Base-by-base conservation (phyloP, 495 filamentous ascomycete species). In the Aspergillus sclerotiicarbonarius region DNA sequence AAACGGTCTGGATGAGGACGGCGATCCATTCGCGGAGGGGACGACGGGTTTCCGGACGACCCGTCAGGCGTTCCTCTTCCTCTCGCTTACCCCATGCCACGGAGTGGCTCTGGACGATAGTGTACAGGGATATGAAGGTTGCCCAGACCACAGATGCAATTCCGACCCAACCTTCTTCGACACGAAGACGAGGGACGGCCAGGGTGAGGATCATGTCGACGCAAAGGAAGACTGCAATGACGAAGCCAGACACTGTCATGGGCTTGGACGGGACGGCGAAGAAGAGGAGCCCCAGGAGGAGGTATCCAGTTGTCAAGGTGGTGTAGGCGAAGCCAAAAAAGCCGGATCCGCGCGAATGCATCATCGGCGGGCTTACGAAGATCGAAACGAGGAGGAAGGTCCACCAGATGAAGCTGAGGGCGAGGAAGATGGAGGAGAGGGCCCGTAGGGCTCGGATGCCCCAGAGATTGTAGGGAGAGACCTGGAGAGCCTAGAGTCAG, bases 391-490 rank as follows among this genome's bases (percentile, higher is more conserved):
- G 77, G 13, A 96, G 78, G 53, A 97, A 73, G 8, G 88, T 80
- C 93, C 94, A 97, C 92, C 94, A 98, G 41, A 91, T 63, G 62
- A 96, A 90, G 66, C 82, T 88, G 63, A 96, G 69, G 56, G 76
- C 73, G 30, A 91, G 77, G 64, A 96, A 88, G 51, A 89, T 53
- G 56, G 93, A 80, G 4, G 89, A 90, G 39, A 91, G 64, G 67
- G 82, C 87, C 61, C 91, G 84, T 13, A 93, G 73, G 32, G 88
- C 79, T 30, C 94, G 86, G 37, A 98, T 88, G 59, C 84, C 88
- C 85, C 89, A 96, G 52, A 97, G 85, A 67, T 98, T 98, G 75
- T 96, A 96, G 0, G 94, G 94, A 1, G 94, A 92, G 31, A 98
- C 89, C 89, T 92, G 54, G 37, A 25, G 21, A 43, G 35, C 18